phyloP scores from a whole-genome alignment of 148 eudicot genomes.

The Nyssa sinensis region DNA sequence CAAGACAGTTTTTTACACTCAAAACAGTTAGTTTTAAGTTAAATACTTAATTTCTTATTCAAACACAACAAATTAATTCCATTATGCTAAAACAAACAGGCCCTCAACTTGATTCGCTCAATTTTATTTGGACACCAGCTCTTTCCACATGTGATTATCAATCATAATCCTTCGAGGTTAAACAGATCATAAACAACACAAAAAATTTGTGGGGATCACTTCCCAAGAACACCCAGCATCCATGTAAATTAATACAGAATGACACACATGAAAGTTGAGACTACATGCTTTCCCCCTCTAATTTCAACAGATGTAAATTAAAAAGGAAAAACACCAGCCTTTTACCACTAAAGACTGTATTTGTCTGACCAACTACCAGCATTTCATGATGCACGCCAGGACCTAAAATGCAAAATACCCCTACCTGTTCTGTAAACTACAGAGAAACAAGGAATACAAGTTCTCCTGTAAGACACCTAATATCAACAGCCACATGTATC shows the following conservation, averaged over 20 bases:
- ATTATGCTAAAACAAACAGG: too few relatives aligned
- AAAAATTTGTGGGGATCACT: too few relatives aligned
- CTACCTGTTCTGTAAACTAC: not conserved
- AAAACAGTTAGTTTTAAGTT: too few relatives aligned
- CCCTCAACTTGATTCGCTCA: too few relatives aligned
- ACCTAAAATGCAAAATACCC: not conserved
- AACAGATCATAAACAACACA: too few relatives aligned
- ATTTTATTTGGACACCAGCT: too few relatives aligned
- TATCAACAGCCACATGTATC: constrained; percentile 24
- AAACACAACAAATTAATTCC: too few relatives aligned
- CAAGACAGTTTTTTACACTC: too few relatives aligned
- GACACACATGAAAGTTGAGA: not conserved
- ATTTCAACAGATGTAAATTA: not conserved
- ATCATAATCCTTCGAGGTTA: too few relatives aligned
- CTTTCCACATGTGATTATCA: too few relatives aligned
- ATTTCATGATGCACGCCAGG: not conserved
- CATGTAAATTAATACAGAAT: too few relatives aligned
- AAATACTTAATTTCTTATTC: too few relatives aligned
- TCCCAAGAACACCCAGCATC: not conserved
- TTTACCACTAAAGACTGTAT: not conserved
- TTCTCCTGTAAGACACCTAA: constrained; percentile 14
- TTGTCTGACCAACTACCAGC: not conserved
- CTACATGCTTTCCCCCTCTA: not conserved
- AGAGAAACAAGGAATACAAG: not conserved
- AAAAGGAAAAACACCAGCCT: not conserved